These are phyloP conservation scores for Aspergillus latus DNA, from an alignment of 2,329 filamentous ascomycete genomes.

Conservation along the genomic window DNA sequence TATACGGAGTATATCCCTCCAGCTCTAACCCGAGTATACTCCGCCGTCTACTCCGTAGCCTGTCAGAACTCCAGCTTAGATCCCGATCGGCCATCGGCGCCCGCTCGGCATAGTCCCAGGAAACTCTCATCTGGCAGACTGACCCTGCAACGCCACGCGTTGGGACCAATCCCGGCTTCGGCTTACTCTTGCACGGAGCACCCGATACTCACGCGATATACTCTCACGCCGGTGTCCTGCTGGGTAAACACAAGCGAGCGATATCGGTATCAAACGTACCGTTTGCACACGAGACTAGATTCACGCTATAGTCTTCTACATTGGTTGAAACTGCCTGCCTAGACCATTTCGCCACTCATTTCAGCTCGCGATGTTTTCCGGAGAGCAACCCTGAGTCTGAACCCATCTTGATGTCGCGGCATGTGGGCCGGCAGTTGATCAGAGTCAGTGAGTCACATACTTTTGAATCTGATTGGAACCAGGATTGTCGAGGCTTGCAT, in stretches of 20 bases:
- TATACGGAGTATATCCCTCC: too few relatives aligned
- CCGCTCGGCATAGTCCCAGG: not conserved
- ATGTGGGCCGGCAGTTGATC: not conserved
- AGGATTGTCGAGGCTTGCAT: not conserved
- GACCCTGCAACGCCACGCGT: not conserved
- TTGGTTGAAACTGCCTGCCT: not conserved
- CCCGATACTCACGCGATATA: not conserved
- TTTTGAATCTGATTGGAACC: not conserved
- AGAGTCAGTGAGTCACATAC: not conserved
- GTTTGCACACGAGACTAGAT: not conserved
- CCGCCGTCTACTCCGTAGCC: not conserved
- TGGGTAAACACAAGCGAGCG: not conserved
- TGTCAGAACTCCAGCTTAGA: not conserved
- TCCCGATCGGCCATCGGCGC: not conserved
- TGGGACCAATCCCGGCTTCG: not conserved
- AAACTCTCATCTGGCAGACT: not conserved
- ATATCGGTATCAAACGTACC: not conserved
- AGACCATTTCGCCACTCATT: not conserved
- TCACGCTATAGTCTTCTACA: not conserved
- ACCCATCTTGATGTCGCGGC: not conserved
- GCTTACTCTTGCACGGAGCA: not conserved
- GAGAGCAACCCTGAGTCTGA: not conserved
- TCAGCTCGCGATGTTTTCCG: not conserved
- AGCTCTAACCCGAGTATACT: not conserved
- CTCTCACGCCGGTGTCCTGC: not conserved